These are phyloP conservation scores for Biscogniauxia mediterranea DNA, from an alignment of 2,329 filamentous ascomycete species.

Conservation along the genomic window DNA sequence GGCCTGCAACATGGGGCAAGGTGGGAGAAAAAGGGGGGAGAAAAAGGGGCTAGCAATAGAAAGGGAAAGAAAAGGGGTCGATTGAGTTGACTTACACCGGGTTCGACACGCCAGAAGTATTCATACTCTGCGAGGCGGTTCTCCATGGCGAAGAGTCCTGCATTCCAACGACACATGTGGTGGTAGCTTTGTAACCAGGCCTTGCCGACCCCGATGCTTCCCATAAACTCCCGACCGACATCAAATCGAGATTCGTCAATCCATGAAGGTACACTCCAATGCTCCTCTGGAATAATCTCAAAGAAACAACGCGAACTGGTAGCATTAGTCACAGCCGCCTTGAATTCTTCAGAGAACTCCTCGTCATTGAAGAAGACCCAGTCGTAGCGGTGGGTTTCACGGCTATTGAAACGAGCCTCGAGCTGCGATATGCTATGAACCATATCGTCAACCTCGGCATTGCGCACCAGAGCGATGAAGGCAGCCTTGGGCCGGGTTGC, in stretches of 20 bases:
- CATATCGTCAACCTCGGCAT: constrained; percentile 66
- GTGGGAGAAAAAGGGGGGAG: not conserved
- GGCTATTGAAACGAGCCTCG: constrained; percentile 75
- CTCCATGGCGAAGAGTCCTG: constrained; percentile 78
- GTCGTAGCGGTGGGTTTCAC: constrained; percentile 71
- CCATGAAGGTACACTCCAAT: constrained; percentile 74
- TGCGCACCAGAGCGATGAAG: constrained; percentile 68
- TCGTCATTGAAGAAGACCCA: constrained; percentile 88
- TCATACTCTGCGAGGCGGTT: constrained; percentile 61
- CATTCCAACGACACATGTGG: constrained; percentile 81
- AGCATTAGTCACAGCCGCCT: constrained; percentile 61
- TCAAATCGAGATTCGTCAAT: constrained; percentile 65
- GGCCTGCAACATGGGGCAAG: not conserved
- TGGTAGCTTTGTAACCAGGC: constrained; percentile 65
- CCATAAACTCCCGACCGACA: constrained; percentile 61
- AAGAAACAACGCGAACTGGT: constrained; percentile 72
- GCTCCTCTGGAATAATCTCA: constrained; percentile 70
- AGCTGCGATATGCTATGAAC: constrained; percentile 70
- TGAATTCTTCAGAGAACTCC: constrained; percentile 76
- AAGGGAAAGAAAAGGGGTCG: not conserved
- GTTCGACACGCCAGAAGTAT: constrained; percentile 61
- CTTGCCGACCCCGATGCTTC: constrained; percentile 66
- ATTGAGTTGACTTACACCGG: constrained; percentile 47
- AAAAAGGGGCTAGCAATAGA: not conserved
- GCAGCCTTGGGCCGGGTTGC: constrained; percentile 36